Conservation (phyloP, 805 yeast species). For the Candida anglica region DNA sequence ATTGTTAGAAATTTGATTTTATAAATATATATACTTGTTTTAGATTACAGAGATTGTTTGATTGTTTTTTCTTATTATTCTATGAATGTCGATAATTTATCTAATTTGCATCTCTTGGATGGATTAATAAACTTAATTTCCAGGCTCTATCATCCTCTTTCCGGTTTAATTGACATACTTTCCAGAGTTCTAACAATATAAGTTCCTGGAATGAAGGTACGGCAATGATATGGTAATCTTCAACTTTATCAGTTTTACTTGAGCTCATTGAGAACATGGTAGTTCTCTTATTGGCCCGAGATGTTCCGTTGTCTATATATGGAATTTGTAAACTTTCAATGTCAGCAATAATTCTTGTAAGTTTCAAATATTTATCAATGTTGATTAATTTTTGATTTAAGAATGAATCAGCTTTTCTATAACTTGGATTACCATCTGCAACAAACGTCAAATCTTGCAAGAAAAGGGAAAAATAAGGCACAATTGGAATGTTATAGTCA, state of each 20-base stretch:
- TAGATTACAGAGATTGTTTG: neutral
- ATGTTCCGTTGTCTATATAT: conserved; percentile 28
- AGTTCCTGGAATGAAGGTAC: conserved; percentile 51
- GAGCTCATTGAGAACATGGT: conserved; percentile 17
- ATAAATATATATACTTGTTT: neutral
- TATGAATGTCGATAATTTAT: neutral
- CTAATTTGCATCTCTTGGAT: conserved; percentile 41
- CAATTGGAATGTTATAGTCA: conserved; percentile 56
- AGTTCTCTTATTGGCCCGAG: conserved; percentile 12
- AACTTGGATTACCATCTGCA: conserved; percentile 76
- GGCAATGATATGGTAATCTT: conserved; percentile 37
- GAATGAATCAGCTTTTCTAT: conserved; percentile 55
- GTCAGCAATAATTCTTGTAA: conserved; percentile 62
- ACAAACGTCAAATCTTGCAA: conserved; percentile 77
- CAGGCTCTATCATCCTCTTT: conserved; percentile 68
- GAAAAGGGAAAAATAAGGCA: conserved; percentile 72
- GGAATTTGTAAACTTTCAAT: conserved; percentile 66
- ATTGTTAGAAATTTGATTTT: neutral
- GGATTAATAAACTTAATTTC: conserved; percentile 62
- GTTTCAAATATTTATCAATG: conserved; percentile 68
- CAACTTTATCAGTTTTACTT: conserved; percentile 13
- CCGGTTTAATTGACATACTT: conserved; percentile 56
- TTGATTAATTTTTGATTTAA: conserved; percentile 60
- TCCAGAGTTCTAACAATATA: conserved; percentile 66
- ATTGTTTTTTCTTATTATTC: neutral